Evolutionary conservation across 257 asterid genomes (phyloP).

Genomic region (Solanum arcanum): DNA sequence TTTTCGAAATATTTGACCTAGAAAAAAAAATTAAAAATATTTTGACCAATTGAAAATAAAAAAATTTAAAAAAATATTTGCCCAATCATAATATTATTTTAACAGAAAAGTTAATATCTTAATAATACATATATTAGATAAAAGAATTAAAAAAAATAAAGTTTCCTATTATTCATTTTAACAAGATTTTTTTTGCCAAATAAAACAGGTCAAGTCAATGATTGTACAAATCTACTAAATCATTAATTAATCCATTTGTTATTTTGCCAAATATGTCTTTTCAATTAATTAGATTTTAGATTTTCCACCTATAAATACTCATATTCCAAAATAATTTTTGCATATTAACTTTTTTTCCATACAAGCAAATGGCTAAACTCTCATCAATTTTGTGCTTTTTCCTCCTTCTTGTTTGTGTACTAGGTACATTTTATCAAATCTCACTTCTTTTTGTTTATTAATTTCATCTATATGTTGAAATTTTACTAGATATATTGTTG

Average conservation of each 20-base stretch:
- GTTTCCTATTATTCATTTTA: not conserved
- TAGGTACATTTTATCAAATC: not conserved
- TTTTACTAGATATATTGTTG: not conserved
- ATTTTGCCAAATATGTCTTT: not conserved
- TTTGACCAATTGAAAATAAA: not conserved
- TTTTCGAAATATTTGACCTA: no score
- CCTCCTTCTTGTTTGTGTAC: not conserved
- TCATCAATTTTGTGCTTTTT: not conserved
- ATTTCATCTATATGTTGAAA: not conserved
- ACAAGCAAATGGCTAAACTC: not conserved
- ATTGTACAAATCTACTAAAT: not conserved
- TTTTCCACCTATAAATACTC: not conserved
- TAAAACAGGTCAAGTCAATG: not conserved
- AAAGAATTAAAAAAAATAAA: no score
- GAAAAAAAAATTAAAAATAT: no score
- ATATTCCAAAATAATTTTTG: not conserved
- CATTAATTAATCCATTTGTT: not conserved
- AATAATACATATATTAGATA: no score
- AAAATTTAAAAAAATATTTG: no score
- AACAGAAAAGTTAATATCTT: no score
- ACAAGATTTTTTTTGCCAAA: no score
- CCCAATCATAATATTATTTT: no score
- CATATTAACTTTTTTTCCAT: no score
- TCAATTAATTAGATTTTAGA: not conserved
- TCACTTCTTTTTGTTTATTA: no score